A percentile compares a stretch with the other conserved stretches of the same genome.
Evolutionary conservation across 2,329 filamentous ascomycete genomes (phyloP).

Genomic region (Monilinia vaccinii-corymbosi): DNA sequence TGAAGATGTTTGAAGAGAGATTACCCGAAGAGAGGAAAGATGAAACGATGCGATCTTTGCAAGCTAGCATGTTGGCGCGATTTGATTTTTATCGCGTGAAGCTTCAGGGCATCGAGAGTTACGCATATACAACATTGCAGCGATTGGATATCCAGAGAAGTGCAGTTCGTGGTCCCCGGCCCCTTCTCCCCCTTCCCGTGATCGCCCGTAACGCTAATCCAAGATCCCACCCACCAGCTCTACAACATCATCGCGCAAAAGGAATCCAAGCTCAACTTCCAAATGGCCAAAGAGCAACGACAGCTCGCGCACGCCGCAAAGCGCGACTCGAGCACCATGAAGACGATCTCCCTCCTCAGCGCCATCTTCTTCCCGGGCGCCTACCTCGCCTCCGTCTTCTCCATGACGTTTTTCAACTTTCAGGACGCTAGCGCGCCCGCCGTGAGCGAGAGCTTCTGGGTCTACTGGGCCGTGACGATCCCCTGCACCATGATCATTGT

Average conservation of each 20-base stretch:
- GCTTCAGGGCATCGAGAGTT: conserved; percentile 52
- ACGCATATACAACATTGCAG: conserved; percentile 52
- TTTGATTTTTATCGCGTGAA: conserved; percentile 54
- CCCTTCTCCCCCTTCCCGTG: background rate
- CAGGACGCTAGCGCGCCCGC: conserved; percentile 23
- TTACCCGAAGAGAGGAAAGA: conserved; percentile 12
- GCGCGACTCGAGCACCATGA: conserved; percentile 46
- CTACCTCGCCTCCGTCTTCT: conserved; percentile 53
- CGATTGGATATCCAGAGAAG: conserved; percentile 52
- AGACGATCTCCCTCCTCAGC: conserved; percentile 54
- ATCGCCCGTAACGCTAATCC: background rate
- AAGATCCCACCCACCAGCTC: conserved; percentile 38
- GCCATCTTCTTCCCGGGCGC: conserved; percentile 55
- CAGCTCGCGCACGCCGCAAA: conserved; percentile 33
- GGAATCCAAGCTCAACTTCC: conserved; percentile 53
- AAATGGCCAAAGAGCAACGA: conserved; percentile 40
- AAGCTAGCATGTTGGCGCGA: conserved; percentile 43
- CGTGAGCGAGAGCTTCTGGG: conserved; percentile 46
- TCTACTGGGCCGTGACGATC: conserved; percentile 54
- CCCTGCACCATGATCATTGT: conserved; percentile 49
- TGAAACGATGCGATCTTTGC: conserved; percentile 34
- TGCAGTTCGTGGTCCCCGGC: conserved; percentile 38
- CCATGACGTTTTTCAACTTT: conserved; percentile 60
- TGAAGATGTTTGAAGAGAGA: conserved; percentile 29
- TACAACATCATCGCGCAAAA: conserved; percentile 60